These are phyloP conservation scores for Colletotrichum eleusines DNA, from an alignment of 2,329 filamentous ascomycete genomes.

Conservation along the genomic window DNA sequence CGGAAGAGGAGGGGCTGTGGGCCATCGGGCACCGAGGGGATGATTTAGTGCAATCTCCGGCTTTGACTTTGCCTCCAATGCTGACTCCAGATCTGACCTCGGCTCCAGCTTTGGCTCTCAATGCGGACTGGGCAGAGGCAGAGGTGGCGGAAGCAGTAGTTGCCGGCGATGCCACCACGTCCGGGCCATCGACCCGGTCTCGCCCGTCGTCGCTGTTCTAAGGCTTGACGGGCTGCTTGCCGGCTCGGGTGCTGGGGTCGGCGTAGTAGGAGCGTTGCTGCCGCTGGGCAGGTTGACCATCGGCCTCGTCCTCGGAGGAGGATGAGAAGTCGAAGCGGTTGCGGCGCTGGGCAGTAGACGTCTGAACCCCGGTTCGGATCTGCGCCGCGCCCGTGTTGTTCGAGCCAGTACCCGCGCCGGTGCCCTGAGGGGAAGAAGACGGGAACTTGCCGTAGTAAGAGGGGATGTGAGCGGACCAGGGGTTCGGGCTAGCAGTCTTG, in stretches of 20 bases:
- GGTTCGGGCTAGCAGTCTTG: background rate
- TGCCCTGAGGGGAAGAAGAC: background rate
- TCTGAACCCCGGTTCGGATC: background rate
- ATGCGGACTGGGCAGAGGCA: background rate
- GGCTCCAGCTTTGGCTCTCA: background rate
- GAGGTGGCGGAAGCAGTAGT: background rate
- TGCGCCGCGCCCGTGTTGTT: background rate
- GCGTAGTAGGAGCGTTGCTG: background rate
- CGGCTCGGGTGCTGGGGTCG: conserved; percentile 8
- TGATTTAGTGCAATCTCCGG: conserved; percentile 9
- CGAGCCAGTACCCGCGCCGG: background rate
- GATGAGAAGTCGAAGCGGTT: conserved; percentile 8
- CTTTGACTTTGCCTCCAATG: background rate
- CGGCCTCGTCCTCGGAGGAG: conserved; percentile 16
- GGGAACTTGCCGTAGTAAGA: conserved; percentile 28
- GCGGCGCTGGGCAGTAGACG: background rate
- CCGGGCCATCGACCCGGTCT: background rate
- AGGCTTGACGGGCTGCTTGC: conserved; percentile 27
- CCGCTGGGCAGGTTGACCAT: background rate
- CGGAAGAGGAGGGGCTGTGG: background rate
- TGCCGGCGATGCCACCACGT: background rate
- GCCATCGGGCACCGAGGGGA: conserved; percentile 13
- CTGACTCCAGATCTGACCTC: background rate
- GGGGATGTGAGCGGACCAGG: conserved; percentile 23
- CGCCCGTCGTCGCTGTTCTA: conserved; percentile 25